Evolutionary conservation across 1,284 basidiomycete genomes (phyloP), one percentile per base, ranked within the genome.

Genomic region (Xanthoconium separans): DNA sequence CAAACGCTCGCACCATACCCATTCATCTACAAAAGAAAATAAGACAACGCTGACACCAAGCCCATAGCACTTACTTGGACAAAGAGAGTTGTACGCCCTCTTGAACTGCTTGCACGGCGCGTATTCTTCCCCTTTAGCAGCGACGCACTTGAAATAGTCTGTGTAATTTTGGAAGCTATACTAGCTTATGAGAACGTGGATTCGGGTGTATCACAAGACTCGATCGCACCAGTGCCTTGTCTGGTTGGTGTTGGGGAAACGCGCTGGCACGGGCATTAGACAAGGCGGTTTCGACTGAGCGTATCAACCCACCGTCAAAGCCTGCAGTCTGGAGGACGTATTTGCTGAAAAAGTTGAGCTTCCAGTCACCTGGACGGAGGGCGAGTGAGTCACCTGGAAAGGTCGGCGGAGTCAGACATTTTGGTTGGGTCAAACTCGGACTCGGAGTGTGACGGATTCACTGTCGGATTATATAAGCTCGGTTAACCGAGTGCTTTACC

Each of bases 61-160:
- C 30, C 16, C 46, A 52, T 50, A 31, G n/a, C 10, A 88, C 93
- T 73, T 68, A 97, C 95, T 98, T 60, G 97, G 97, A 80, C 97
- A 99, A 60, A 99, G 85, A 50, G 95, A 95, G 80, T 93, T 84
- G 83, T 94, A 99, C 36, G 93, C 92, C 71, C 88, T 86, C 81
- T 91, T 93, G 87, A 99, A 99, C 78, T 98, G 95, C 80, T 96
- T 95, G 90, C 97, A 99, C 10, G 97, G 95, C 22, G 89, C 86
- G 73, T 89, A 98, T 58, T 99, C 97, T 68, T 99, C 96, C 62
- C 97, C 97, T 80, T 98, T 98, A 65, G 94, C 95, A 69, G 91
- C 80, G 66, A 98, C 79, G 74, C 97, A 99, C 77, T 96, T 97
- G 87, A 93, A 93, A 82, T 96, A 97, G 77, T 99, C 94, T 57